Evolutionary conservation across 106 monocot genomes (phyloP), one percentile per base, ranked within the genome.

Genomic region (Dendrobium officinale): DNA sequence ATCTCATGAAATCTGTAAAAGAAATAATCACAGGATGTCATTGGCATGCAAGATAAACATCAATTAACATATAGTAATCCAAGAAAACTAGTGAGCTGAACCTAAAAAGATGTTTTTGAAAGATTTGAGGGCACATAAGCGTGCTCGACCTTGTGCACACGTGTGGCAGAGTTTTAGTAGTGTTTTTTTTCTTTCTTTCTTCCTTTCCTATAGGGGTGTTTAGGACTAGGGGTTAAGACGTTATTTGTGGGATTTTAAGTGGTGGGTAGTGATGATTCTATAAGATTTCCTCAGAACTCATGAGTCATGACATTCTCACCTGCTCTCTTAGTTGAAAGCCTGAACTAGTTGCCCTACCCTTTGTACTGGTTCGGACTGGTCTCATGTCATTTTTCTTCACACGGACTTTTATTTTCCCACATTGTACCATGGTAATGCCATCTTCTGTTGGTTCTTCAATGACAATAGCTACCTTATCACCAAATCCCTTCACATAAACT

Each of bases 331-430:
- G 24, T 37, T 33, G 72, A 19, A 45, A n/a, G 68, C 81, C 75
- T 41, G 72, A 48, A 58, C 61, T 77, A 24, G 18, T 58, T 20
- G 24, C 7, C 13, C 44, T 75, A 74, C 82, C 68, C 43, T 87
- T 82, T 42, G 54, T 42, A 18, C 77, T 77, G 40, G 73, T 84
- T 55, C 78, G 82, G 27, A 85, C 40, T 45, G 82, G 72, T 47
- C 75, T 86, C 75, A 91, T 82, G 42, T 95, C 85, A 49, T 72
- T 86, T 84, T 75, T 87, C 72, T 90, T 90, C n/a, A 85, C 92
- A 75, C 89, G 87, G 6, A 88, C 68, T 55, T 91, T 88, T 81
- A 95, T 83, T 86, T 92, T 95, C 74, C 95, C 95, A 85, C 89
- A 92, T 80, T 89, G 89, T 22, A 95, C 83, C 82, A 89, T 79